These are phyloP conservation scores for Globisporangium cystogenes DNA, from an alignment of 352 stramenopile genomes.

Conservation along the genomic window DNA sequence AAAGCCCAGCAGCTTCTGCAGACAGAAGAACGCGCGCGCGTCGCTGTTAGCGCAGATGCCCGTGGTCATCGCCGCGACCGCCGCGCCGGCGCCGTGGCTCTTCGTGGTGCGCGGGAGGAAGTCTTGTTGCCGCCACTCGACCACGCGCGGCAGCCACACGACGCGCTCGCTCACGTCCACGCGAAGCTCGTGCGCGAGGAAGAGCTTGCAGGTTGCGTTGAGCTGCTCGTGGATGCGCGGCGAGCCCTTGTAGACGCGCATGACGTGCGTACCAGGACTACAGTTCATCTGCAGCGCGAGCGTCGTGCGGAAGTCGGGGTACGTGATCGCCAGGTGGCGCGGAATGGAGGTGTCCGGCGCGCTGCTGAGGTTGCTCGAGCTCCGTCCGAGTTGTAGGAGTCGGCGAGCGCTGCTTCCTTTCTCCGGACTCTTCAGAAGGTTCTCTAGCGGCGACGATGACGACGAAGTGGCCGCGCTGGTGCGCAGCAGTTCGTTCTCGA, in stretches of 20 bases:
- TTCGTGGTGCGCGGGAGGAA: constrained; percentile 12
- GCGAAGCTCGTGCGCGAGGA: constrained; percentile 31
- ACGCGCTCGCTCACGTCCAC: constrained; percentile 31
- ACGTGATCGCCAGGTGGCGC: constrained; percentile 21
- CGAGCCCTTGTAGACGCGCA: constrained; percentile 65
- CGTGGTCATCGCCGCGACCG: constrained; percentile 4
- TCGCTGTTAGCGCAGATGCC: constrained; percentile 7
- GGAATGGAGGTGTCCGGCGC: constrained; percentile 1
- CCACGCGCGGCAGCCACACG: constrained; percentile 51
- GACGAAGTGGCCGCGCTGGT: constrained; percentile 25
- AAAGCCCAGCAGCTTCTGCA: constrained; percentile 57
- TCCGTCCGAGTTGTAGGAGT: constrained; percentile 23
- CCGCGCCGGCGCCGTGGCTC: constrained; percentile 1
- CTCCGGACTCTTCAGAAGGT: background rate
- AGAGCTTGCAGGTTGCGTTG: constrained; percentile 39
- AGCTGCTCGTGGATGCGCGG: constrained; percentile 69
- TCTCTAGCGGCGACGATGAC: no score
- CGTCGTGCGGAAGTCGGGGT: constrained; percentile 74
- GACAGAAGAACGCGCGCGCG: constrained; percentile 51
- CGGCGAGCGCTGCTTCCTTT: constrained; percentile 11
- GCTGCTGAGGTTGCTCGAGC: constrained; percentile 4
- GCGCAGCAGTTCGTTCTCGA: constrained; percentile 85
- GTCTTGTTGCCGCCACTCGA: constrained; percentile 52
- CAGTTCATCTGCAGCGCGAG: constrained; percentile 82
- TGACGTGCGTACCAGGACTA: constrained; percentile 25